Base-by-base conservation (phyloP, 2,329 filamentous ascomycete species). In the Alternaria tenuissima region DNA sequence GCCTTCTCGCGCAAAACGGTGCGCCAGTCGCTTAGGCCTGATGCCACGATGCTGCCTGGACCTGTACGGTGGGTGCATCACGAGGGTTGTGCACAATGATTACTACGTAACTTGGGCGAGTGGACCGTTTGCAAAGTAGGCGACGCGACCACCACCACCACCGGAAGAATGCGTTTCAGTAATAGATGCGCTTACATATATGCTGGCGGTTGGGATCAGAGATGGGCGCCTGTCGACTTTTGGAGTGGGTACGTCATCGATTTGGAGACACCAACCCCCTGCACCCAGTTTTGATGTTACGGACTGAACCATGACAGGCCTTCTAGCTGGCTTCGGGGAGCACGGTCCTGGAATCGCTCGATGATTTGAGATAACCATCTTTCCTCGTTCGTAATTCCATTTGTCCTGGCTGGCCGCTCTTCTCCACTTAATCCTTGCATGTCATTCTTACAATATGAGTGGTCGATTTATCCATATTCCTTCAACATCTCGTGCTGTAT, bases 381-480 rank as follows among this genome's bases (percentile, higher is more conserved):
- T 36, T 36, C 46, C 46, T 48, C 28, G 30, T 48, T 36, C 30
- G 46, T 36, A 48, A 48, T 48, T 48, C 18, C 46, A 36, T 48
- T 48, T 48, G 46, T 48, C 46, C 9, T 36, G 18, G 9, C 18
- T 20, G 46, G 46, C 30, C 12, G 18, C 30, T 34, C 18, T 36
- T 48, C 46, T 48, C 30, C 46, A 48, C 30, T 9, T 5, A 5
- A 49, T 36, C 46, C 46, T 32, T 36, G 30, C 32, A 38, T 36
- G 30, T 26, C 46, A 38, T 24, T 2, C 46, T 49, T 26, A 51
- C 26, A 20, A 57, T 42, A 55, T 58, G 41, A 61, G 38, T 49
- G 59, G 52, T 39, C 16, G 57, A 62, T 66, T 66, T 66, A 66
- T 59, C 64, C 64, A 64, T 24, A 62, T 56, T 52, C 42, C 30